phyloP scores from a whole-genome alignment of 2,329 filamentous ascomycete species.

The Aureobasidium sp. region DNA sequence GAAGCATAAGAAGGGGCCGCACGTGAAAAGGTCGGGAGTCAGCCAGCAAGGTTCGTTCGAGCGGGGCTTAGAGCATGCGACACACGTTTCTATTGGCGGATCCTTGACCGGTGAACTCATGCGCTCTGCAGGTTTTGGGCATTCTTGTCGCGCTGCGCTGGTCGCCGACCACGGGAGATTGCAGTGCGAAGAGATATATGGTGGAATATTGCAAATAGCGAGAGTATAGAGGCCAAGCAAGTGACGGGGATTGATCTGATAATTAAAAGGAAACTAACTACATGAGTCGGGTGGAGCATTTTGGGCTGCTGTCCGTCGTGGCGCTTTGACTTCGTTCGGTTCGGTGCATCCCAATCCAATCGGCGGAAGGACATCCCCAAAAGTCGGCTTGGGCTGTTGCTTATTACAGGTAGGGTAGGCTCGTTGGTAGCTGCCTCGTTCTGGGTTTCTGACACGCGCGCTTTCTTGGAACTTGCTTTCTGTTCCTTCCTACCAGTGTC shows the following conservation, averaged over 20 bases:
- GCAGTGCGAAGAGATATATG: background rate
- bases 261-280: conserved; percentile 3
- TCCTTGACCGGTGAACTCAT: conserved; percentile 6
- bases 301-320: background rate
- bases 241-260: background rate
- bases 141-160: background rate
- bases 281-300: conserved; percentile 3
- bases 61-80: conserved; percentile 13
- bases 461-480: background rate
- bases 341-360: conserved; percentile 5
- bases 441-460: conserved; percentile 8
- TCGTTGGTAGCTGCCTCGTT: conserved; percentile 9
- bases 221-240: background rate
- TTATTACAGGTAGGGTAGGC: conserved; percentile 7
- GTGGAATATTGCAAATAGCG: background rate
- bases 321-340: conserved; percentile 10
- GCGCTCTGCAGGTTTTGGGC: background rate
- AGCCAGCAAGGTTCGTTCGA: conserved; percentile 8
- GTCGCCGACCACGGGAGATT: background rate
- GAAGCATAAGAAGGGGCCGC: background rate
- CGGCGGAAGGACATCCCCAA: conserved; percentile 4
- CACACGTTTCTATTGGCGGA: conserved; percentile 13
- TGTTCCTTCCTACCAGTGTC: conserved; percentile 2
- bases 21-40: conserved; percentile 10
- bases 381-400: background rate